A percentile compares a stretch with the other conserved stretches of the same genome.
phyloP scores from a whole-genome alignment of 2,329 filamentous ascomycete species.

The Trichophyton equinum region DNA sequence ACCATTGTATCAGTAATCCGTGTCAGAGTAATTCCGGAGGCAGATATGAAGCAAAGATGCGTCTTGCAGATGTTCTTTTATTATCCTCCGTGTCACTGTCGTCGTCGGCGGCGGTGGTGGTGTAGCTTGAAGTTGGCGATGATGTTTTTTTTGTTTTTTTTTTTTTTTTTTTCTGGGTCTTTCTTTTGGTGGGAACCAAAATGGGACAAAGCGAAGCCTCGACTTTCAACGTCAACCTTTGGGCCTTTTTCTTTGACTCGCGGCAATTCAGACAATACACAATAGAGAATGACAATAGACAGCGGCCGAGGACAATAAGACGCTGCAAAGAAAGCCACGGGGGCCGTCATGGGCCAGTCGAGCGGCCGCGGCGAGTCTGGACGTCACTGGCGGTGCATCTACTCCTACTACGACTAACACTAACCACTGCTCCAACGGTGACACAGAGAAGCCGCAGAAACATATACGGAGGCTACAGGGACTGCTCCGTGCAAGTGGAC shows the following conservation, averaged over 20 bases:
- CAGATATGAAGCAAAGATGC: too few species aligned
- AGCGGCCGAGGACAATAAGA: not conserved
- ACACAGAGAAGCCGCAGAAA: not conserved
- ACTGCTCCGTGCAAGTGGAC: not conserved
- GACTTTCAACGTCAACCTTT: not conserved
- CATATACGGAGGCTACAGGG: not conserved
- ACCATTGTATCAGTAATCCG: conserved; percentile 28
- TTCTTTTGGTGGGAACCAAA: too few species aligned
- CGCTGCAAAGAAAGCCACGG: not conserved
- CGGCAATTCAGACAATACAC: not conserved
- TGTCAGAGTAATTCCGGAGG: too few species aligned
- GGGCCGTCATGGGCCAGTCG: not conserved
- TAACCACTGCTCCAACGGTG: too few species aligned
- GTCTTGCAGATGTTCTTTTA: too few species aligned
- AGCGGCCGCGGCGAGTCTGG: not conserved
- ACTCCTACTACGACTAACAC: too few species aligned
- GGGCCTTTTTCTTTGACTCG: too few species aligned
- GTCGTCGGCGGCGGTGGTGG: too few species aligned
- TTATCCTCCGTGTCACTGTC: too few species aligned
- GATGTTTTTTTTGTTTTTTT: too few species aligned
- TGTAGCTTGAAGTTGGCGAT: too few species aligned
- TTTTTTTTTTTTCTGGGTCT: too few species aligned
- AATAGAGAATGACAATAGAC: not conserved
- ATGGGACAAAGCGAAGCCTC: not conserved
- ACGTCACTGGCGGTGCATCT: not conserved